A percentile compares a stretch with the other conserved stretches of the same genome.
Evolutionary conservation across 2,329 filamentous ascomycete species (phyloP).

Genomic region (Ophiostoma sp.): DNA sequence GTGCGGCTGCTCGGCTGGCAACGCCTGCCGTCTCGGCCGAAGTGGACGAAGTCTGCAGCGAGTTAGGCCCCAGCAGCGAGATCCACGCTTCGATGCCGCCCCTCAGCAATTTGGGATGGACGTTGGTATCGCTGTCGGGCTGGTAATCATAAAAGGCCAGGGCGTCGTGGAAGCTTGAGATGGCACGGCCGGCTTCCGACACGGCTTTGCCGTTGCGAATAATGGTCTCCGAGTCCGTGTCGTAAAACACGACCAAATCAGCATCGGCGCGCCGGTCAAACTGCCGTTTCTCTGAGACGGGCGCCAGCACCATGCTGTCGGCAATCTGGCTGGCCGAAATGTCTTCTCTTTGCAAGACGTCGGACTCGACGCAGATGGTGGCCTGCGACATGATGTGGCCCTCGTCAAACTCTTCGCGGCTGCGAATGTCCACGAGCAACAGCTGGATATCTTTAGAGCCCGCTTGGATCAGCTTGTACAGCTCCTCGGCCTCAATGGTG

Average conservation of each 20-base stretch:
- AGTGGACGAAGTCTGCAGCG: constrained; percentile 49
- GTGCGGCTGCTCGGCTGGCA: not conserved
- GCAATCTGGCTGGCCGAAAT: constrained; percentile 62
- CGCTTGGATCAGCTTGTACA: constrained; percentile 68
- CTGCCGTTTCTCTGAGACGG: constrained; percentile 70
- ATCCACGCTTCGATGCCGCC: constrained; percentile 88
- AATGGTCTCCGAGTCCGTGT: constrained; percentile 65
- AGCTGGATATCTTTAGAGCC: constrained; percentile 58
- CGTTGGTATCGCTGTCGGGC: constrained; percentile 32
- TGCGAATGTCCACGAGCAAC: constrained; percentile 81
- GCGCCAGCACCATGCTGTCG: constrained; percentile 70
- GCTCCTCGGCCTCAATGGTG: constrained; percentile 65
- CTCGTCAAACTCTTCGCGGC: constrained; percentile 76
- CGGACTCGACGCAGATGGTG: constrained; percentile 87
- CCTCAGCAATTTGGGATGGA: constrained; percentile 72
- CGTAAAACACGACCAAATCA: constrained; percentile 89
- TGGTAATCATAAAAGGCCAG: constrained; percentile 77
- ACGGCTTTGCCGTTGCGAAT: constrained; percentile 32
- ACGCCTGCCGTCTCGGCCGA: constrained; percentile 25
- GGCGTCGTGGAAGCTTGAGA: constrained; percentile 75
- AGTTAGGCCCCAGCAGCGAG: constrained; percentile 72
- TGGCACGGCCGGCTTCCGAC: constrained; percentile 46
- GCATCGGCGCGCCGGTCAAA: constrained; percentile 74
- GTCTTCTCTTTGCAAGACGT: constrained; percentile 67
- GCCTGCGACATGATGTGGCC: constrained; percentile 84